Evolutionary conservation across 495 filamentous ascomycete genomes (phyloP).

Genomic region (Podospora tetraspora): DNA sequence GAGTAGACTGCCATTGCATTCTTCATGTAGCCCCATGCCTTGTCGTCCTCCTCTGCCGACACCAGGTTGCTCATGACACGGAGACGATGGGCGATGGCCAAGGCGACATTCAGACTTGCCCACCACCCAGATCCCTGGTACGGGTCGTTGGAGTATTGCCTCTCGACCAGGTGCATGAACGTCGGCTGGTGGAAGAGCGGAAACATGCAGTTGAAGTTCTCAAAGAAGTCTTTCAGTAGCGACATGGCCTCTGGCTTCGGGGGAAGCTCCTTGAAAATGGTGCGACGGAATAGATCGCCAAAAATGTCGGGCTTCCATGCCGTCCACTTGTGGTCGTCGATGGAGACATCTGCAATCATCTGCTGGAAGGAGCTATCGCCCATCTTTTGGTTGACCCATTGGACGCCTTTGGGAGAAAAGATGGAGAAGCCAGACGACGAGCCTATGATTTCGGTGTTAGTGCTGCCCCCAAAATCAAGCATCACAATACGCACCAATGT

Average conservation of each 20-base stretch:
- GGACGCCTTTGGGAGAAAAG: conserved; percentile 86
- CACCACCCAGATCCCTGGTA: conserved; percentile 97
- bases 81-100: conserved; percentile 86
- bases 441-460: conserved; percentile 45
- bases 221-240: conserved; percentile 87
- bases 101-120: conserved; percentile 90
- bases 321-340: conserved; percentile 88
- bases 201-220: conserved; percentile 98
- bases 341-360: conserved; percentile 79
- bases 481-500: conserved; percentile 69
- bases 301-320: conserved; percentile 97
- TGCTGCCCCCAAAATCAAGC: background rate
- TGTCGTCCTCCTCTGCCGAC: conserved; percentile 81
- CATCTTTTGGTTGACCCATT: conserved; percentile 98
- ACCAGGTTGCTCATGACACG: conserved; percentile 95
- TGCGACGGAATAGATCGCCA: conserved; percentile 80
- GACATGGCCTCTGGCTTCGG: conserved; percentile 74
- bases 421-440: conserved; percentile 98
- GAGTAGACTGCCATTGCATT: conserved; percentile 91
- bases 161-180: conserved; percentile 92
- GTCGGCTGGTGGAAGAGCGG: conserved; percentile 96
- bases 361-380: conserved; percentile 91
- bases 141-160: conserved; percentile 87
- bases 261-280: conserved; percentile 77
- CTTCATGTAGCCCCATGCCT: conserved; percentile 92